A percentile compares a stretch with the other conserved stretches of the same genome.
Evolutionary conservation across 73 alveolate genomes (phyloP).

Genomic region (Paramecium sonneborni): DNA sequence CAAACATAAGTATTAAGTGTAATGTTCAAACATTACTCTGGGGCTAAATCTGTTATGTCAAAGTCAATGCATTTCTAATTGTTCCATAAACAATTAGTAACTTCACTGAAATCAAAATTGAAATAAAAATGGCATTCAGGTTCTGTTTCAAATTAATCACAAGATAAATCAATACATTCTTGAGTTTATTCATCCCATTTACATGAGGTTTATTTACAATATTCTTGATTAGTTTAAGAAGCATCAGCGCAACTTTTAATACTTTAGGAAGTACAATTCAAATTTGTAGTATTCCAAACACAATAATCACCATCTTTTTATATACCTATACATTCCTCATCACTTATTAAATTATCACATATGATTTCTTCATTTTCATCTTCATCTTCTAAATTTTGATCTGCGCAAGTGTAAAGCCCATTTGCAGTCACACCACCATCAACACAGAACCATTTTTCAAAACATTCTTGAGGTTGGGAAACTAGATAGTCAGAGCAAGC

Average conservation of each 20-base stretch:
- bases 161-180: not conserved
- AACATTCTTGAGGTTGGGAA: not conserved
- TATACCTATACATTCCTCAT: not conserved
- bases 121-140: not conserved
- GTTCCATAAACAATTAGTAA: not conserved
- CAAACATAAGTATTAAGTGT: conserved; percentile 11
- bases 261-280: not conserved
- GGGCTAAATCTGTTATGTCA: not conserved
- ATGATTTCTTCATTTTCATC: not conserved
- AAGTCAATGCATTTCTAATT: not conserved
- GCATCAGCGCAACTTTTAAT: not conserved
- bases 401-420: not conserved
- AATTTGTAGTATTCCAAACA: not conserved
- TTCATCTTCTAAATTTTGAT: not conserved
- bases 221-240: not conserved
- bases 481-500: not conserved
- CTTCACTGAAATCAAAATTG: not conserved
- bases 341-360: not conserved
- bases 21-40: not conserved
- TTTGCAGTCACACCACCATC: not conserved
- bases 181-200: not conserved
- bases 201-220: not conserved
- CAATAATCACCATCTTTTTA: not conserved
- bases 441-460: not conserved
- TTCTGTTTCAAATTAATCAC: not conserved